These are phyloP conservation scores for Sordariomycetes sp. DNA, from an alignment of 2,329 filamentous ascomycete genomes.

Conservation along the genomic window DNA sequence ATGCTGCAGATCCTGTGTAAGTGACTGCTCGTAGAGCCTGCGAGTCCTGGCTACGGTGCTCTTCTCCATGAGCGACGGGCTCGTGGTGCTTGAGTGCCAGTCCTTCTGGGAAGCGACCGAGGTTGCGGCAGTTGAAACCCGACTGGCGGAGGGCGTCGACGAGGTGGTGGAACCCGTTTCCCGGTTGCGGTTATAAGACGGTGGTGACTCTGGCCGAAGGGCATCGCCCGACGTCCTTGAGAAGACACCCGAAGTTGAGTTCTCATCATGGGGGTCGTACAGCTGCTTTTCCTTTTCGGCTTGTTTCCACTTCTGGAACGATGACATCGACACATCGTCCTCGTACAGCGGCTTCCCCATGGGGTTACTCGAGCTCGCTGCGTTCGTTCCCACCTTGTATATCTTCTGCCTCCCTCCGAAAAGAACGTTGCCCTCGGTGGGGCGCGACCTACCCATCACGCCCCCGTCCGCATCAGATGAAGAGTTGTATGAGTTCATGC, in stretches of 20 bases:
- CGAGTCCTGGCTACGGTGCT: constrained; percentile 55
- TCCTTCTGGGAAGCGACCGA: constrained; percentile 65
- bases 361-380: constrained; percentile 29
- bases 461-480: constrained; percentile 64
- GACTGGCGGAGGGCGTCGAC: constrained; percentile 52
- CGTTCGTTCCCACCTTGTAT: constrained; percentile 62
- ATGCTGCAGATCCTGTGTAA: constrained; percentile 70
- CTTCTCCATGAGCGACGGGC: constrained; percentile 2
- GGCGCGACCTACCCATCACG: constrained; percentile 76
- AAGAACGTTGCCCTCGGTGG: constrained; percentile 79
- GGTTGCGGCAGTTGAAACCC: constrained; percentile 79
- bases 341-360: constrained; percentile 70
- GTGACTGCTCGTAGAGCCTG: constrained; percentile 72
- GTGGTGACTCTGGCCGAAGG: constrained; percentile 27
- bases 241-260: neutral
- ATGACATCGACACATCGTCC: constrained; percentile 71
- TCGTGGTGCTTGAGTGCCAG: neutral
- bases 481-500: constrained; percentile 54
- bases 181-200: constrained; percentile 61
- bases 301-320: constrained; percentile 68
- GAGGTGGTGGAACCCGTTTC: constrained; percentile 84
- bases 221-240: constrained; percentile 13
- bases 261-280: constrained; percentile 24
- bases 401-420: constrained; percentile 96
- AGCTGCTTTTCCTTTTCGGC: constrained; percentile 46